A percentile compares a stretch with the other conserved stretches of the same genome.
These are phyloP conservation scores for Trichophyton mentagrophytes DNA, from an alignment of 2,329 filamentous ascomycete genomes.

Conservation along the genomic window DNA sequence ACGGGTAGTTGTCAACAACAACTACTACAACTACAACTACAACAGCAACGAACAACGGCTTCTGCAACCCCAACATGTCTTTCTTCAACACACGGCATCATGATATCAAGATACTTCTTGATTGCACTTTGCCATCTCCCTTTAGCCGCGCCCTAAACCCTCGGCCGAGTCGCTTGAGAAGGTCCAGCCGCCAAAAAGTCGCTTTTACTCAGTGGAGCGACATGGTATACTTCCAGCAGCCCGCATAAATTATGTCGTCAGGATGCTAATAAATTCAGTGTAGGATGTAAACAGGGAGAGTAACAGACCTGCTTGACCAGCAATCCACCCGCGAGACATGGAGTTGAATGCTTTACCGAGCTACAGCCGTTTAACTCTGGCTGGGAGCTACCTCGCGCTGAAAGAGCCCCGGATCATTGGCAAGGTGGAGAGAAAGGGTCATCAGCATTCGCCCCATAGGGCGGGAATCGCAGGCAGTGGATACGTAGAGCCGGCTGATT, in stretches of 20 bases:
- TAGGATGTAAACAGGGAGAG: too few relatives aligned
- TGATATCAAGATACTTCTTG: not conserved
- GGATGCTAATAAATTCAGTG: not conserved
- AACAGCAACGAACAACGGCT: too few relatives aligned
- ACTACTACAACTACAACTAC: too few relatives aligned
- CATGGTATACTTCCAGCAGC: too few relatives aligned
- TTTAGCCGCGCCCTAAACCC: not conserved
- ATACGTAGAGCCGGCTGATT: not conserved
- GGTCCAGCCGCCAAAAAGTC: not conserved
- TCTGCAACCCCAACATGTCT: not conserved
- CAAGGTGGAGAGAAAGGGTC: not conserved
- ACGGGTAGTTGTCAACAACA: too few relatives aligned
- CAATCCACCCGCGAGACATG: not conserved
- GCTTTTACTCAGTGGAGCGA: not conserved
- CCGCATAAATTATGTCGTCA: too few relatives aligned
- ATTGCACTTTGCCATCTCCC: too few relatives aligned
- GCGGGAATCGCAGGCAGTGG: constrained; percentile 2
- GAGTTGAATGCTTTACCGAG: not conserved
- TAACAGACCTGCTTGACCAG: too few relatives aligned
- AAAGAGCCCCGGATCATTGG: not conserved
- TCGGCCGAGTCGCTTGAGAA: not conserved
- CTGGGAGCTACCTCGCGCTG: not conserved
- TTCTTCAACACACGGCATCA: not conserved
- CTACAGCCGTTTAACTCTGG: not conserved
- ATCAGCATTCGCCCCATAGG: not conserved